A percentile compares a stretch with the other conserved stretches of the same genome.
Evolutionary conservation across 495 filamentous ascomycete genomes (phyloP).

Genomic region (Aspergillus saccharolyticus): DNA sequence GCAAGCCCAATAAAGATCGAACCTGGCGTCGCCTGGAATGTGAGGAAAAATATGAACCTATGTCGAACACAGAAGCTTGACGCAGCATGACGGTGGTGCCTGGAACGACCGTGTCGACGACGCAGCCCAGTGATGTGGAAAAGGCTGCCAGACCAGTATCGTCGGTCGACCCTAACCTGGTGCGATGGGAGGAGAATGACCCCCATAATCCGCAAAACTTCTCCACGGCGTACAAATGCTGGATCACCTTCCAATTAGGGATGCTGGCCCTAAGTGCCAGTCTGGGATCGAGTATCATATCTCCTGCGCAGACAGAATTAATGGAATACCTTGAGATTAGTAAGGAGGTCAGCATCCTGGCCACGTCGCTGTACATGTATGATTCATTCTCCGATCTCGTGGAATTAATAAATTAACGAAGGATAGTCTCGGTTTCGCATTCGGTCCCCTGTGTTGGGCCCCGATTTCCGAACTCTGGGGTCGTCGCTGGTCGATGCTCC

Average conservation of each 20-base stretch:
- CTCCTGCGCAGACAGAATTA: slow-evolving; percentile 37
- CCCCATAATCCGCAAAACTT: slow-evolving; percentile 46
- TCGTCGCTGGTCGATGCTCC: slow-evolving; percentile 37
- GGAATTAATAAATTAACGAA: background rate
- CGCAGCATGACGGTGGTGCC: background rate
- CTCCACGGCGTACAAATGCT: slow-evolving; percentile 37
- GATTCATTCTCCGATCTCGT: background rate
- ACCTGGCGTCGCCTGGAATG: background rate
- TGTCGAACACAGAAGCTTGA: background rate
- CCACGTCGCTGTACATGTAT: slow-evolving; percentile 18
- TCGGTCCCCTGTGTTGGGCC: slow-evolving; percentile 34
- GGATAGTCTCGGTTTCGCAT: slow-evolving; percentile 17
- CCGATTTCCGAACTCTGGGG: slow-evolving; percentile 42
- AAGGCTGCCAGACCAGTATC: background rate
- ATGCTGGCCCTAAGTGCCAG: slow-evolving; percentile 47
- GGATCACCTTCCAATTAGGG: slow-evolving; percentile 45
- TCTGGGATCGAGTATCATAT: slow-evolving; percentile 46
- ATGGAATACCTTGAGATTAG: slow-evolving; percentile 32
- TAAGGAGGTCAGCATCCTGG: slow-evolving; percentile 28
- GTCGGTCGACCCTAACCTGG: background rate
- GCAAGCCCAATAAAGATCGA: background rate
- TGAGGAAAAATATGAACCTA: background rate
- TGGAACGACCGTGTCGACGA: background rate
- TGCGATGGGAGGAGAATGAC: slow-evolving; percentile 11
- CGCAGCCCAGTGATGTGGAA: background rate